Evolutionary conservation across 495 filamentous ascomycete genomes (phyloP), one percentile per base, ranked within the genome.

Genomic region (Lasiosphaeria miniovina): DNA sequence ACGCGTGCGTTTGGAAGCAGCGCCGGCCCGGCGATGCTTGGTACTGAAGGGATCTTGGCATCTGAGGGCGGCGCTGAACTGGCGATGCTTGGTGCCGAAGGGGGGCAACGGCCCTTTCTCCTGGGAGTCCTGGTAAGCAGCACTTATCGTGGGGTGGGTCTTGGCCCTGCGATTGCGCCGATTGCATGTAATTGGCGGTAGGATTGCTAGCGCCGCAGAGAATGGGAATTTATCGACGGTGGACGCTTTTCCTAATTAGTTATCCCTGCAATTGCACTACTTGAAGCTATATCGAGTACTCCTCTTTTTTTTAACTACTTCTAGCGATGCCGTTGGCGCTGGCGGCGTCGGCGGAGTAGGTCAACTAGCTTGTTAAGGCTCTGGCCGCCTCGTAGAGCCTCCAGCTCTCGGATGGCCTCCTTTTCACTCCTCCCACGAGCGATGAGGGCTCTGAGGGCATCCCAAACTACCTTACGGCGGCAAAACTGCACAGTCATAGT

Each of bases 291-390:
- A 11, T 7, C 31, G 32, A 52, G 17, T 33, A 15, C n/a, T 49
- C 10, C 17, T 49, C 10, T 14, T 7, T 31, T 17, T 52, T 49
- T 49, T 52, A 6, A 52, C 12, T 52, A 31, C 49, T 52, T 52
- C 14, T 52, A 7, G 31, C 31, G 49, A 52, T 24, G 31, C 49
- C 49, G 49, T 34, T 52, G 31, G 32, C 49, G 49, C 31, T 52
- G 49, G 32, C 49, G 49, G 4, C 49, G 49, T 31, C 34, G 49
- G 17, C 49, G 31, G 49, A 52, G 49, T 34, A 14, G 17, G 49
- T 52, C 31, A 52, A 52, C n/a, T 33, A 52, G 49, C 49, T 33
- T 52, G 49, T 52, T 52, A 52, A 52, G 14, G 49, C 49, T 52
- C 49, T 52, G 49, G n/a, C 49, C 49, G n/a, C 31, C 31, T 52